A percentile compares a stretch with the other conserved stretches of the same genome.
phyloP scores from a whole-genome alignment of 2,329 filamentous ascomycete species.

The Cadophora sp. region DNA sequence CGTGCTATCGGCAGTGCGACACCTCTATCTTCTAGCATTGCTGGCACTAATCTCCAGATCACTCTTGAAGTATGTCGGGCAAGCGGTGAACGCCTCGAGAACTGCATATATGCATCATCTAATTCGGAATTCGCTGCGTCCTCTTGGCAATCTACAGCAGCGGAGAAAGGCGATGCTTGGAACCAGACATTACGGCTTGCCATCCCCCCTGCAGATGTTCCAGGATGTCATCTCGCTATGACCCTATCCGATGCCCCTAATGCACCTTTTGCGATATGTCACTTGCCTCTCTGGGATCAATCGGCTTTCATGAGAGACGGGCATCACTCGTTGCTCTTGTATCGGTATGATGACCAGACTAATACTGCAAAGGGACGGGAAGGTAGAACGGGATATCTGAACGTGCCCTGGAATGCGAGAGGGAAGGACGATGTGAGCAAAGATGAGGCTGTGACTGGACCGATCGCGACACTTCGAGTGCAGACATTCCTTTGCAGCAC shows the following conservation, averaged over 20 bases:
- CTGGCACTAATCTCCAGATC: constrained; percentile 80
- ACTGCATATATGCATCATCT: constrained; percentile 86
- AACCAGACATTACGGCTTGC: constrained; percentile 85
- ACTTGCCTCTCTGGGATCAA: constrained; percentile 93
- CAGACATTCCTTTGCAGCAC: constrained; percentile 94
- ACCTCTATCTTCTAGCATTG: constrained; percentile 65
- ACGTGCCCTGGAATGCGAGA: constrained; percentile 78
- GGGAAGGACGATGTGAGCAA: constrained; percentile 71
- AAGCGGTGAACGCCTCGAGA: constrained; percentile 81
- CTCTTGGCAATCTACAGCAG: constrained; percentile 85
- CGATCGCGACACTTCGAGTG: constrained; percentile 78
- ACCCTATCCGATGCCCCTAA: constrained; percentile 86
- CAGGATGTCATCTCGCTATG: constrained; percentile 85
- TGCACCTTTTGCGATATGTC: constrained; percentile 87
- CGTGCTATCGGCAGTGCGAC: constrained; percentile 76
- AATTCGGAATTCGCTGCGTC: constrained; percentile 75
- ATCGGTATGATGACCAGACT: constrained; percentile 91
- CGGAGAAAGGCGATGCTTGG: constrained; percentile 83
- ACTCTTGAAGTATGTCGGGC: constrained; percentile 86
- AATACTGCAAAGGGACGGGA: constrained; percentile 66
- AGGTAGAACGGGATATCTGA: constrained; percentile 87
- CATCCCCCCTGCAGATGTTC: constrained; percentile 80
- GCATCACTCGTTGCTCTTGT: constrained; percentile 79
- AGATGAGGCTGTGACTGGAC: constrained; percentile 76
- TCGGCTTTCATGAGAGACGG: constrained; percentile 91